phyloP scores from a whole-genome alignment of 1,284 basidiomycete genomes.

The Wolfiporia cocos region DNA sequence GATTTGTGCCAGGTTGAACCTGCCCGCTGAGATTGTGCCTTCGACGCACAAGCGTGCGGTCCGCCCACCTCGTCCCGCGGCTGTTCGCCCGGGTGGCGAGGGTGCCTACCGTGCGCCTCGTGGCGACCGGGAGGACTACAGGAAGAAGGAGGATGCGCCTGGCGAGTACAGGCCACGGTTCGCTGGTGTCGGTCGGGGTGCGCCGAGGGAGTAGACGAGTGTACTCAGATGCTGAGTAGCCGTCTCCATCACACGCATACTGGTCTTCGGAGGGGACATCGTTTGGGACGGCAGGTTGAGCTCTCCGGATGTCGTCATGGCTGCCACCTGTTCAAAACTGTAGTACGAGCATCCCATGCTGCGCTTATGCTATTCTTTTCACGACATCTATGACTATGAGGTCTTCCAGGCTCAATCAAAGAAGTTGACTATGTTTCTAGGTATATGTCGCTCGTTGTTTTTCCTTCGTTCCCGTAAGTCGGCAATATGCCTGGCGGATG shows the following conservation, averaged over 20 bases:
- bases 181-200: conserved; percentile 85
- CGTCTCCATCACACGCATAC: conserved; percentile 2
- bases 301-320: conserved; percentile 19
- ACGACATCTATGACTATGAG: conserved; percentile 15
- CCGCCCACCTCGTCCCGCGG: conserved; percentile 69
- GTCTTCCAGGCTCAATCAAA: conserved; percentile 23
- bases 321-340: conserved; percentile 27
- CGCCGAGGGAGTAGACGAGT: conserved; percentile 50
- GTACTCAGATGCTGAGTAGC: not conserved
- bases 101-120: conserved; percentile 86
- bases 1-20: conserved; percentile 66
- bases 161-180: conserved; percentile 82
- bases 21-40: conserved; percentile 91
- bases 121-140: conserved; percentile 86
- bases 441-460: conserved; percentile 3
- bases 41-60: conserved; percentile 92
- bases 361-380: conserved; percentile 32
- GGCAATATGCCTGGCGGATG: conserved; percentile 35
- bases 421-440: conserved; percentile 30
- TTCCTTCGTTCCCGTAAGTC: conserved; percentile 22
- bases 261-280: conserved; percentile 13
- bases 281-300: conserved; percentile 16
- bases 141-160: conserved; percentile 79
- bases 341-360: conserved; percentile 34
- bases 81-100: conserved; percentile 54